Percentiles rank a stretch among this genome's conserved stretches.
Evolutionary conservation across 2,329 filamentous ascomycete genomes (phyloP).

Genomic region (Trichophyton rubrum): DNA sequence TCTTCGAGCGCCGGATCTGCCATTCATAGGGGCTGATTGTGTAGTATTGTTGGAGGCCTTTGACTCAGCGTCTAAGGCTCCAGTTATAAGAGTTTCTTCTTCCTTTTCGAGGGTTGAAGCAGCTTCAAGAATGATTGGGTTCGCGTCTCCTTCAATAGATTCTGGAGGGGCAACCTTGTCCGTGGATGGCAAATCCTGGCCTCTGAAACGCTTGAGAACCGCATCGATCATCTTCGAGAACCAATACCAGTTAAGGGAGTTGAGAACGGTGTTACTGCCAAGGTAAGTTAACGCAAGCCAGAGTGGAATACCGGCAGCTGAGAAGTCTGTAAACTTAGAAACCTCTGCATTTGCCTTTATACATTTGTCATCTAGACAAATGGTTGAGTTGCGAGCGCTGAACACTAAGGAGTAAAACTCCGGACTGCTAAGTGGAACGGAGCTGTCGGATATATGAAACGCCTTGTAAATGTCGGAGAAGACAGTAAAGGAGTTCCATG

Average conservation of each 20-base stretch:
- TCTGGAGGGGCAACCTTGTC: conserved; percentile 16
- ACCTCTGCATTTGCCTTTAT: conserved; percentile 34
- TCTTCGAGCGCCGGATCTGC: conserved; percentile 5
- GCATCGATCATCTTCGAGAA: conserved; percentile 56
- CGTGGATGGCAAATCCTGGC: conserved; percentile 17
- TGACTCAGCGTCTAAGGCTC: neutral
- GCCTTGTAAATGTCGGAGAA: conserved; percentile 48
- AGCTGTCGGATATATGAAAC: conserved; percentile 33
- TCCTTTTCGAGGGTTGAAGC: conserved; percentile 14
- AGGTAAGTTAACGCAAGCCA: conserved; percentile 51
- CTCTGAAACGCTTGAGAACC: conserved; percentile 48
- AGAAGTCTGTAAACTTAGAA: conserved; percentile 35
- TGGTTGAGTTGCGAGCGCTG: conserved; percentile 21
- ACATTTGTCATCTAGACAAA: conserved; percentile 30
- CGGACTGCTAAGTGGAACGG: conserved; percentile 19
- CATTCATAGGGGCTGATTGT: neutral
- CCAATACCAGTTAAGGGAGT: conserved; percentile 53
- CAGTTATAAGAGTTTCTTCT: conserved; percentile 13
- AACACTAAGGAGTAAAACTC: conserved; percentile 25
- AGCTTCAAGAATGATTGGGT: conserved; percentile 25
- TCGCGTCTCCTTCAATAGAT: conserved; percentile 19
- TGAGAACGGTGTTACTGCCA: conserved; percentile 47
- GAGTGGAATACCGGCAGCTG: conserved; percentile 35
- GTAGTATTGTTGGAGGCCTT: neutral
- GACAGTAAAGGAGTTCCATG: conserved; percentile 45